A percentile compares a stretch with the other conserved stretches of the same genome.
These are phyloP conservation scores for Candida railenensis DNA, from an alignment of 805 yeast genomes.

Conservation along the genomic window DNA sequence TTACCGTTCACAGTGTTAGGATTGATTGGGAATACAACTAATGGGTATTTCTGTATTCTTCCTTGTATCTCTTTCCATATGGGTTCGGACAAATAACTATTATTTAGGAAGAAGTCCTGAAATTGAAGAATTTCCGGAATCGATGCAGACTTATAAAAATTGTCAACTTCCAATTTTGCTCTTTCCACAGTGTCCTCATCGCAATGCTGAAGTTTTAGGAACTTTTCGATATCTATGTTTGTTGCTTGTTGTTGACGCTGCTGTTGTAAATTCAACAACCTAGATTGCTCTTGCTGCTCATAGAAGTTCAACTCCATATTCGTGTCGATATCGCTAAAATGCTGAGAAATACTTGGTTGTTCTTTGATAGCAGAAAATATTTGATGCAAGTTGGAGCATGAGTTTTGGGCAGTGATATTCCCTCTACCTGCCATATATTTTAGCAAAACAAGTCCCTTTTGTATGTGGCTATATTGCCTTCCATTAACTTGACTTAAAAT, in stretches of 20 bases:
- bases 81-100: slow-evolving; percentile 5
- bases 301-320: neutral
- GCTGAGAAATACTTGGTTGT: neutral
- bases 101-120: slow-evolving; percentile 2
- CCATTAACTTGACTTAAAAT: slow-evolving; percentile 25
- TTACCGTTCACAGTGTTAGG: neutral
- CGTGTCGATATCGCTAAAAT: neutral
- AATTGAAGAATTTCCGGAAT: neutral
- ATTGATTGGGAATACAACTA: neutral
- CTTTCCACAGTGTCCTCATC: slow-evolving; percentile 3
- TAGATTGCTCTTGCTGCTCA: neutral
- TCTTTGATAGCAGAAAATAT: slow-evolving; percentile 10
- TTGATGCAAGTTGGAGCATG: slow-evolving; percentile 26
- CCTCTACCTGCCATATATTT: slow-evolving; percentile 31
- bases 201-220: slow-evolving; percentile 1
- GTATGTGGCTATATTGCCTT: slow-evolving; percentile 14
- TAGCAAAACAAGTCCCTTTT: slow-evolving; percentile 29
- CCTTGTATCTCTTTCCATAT: slow-evolving; percentile 4
- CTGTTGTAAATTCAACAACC: neutral
- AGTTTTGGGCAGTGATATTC: slow-evolving; percentile 34
- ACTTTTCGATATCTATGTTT: neutral
- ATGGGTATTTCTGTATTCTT: slow-evolving; percentile 1
- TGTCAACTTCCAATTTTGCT: neutral
- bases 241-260: neutral
- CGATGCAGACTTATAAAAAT: neutral